A percentile compares a stretch with the other conserved stretches of the same genome.
Conservation (phyloP, 2,329 filamentous ascomycete species). For the Colletotrichum godetiae region DNA sequence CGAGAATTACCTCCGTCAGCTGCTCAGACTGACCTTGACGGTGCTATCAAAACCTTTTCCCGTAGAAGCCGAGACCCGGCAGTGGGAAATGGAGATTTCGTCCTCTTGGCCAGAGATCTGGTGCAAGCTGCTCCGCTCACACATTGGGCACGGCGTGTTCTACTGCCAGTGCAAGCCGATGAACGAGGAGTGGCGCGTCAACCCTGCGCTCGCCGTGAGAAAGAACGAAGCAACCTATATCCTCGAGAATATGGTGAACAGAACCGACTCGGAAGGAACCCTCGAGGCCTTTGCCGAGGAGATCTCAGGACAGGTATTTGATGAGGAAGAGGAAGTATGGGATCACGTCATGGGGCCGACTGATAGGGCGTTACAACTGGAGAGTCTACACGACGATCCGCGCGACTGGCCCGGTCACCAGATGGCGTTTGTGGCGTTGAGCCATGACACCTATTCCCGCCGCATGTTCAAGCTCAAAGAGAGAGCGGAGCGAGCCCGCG, state of each 20-base stretch:
- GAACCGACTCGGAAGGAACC: background rate
- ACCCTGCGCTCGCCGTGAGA: constrained; percentile 12
- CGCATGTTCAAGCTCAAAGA: background rate
- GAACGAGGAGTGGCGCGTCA: constrained; percentile 24
- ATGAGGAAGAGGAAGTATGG: background rate
- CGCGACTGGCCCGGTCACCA: constrained; percentile 4
- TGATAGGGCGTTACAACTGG: background rate
- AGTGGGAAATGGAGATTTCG: background rate
- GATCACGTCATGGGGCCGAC: background rate
- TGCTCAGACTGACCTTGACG: background rate
- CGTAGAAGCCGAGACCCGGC: background rate
- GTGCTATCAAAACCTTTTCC: background rate
- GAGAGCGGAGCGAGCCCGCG: background rate
- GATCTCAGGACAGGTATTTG: background rate
- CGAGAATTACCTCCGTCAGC: constrained; percentile 14
- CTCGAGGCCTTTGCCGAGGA: background rate
- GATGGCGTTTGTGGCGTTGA: constrained; percentile 15
- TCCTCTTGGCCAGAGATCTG: constrained; percentile 26
- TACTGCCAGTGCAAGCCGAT: constrained; percentile 11
- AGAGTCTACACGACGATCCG: background rate
- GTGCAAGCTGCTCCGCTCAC: background rate
- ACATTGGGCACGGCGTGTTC: background rate
- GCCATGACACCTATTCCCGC: background rate
- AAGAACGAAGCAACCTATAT: constrained; percentile 23
- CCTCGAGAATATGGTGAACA: background rate